Base-by-base conservation (phyloP, 176 grass and related monocot species). In the Zoysia japonica region DNA sequence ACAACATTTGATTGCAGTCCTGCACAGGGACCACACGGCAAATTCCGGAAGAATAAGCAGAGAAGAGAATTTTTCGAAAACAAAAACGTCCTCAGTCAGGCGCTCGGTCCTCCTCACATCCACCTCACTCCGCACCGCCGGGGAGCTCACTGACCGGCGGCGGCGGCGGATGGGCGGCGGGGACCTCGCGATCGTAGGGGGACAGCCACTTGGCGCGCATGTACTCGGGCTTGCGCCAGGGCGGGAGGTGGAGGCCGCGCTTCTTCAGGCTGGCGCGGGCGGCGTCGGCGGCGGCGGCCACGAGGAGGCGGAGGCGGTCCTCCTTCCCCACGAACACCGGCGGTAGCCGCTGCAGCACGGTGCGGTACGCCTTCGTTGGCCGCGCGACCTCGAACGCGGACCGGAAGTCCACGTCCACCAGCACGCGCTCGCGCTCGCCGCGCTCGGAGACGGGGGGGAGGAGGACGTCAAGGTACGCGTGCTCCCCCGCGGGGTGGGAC, bases 121-220 rank as follows among this genome's bases (percentile, higher is more conserved):
- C 78, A 54, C 75, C 52, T 65, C 86, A 79, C 50, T 85, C 59
- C 77, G 59, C 66, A 59, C 13, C 59, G 49, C 28, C 82, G 87
- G 88, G 59, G 85, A 90, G 85, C 83, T 94, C 79, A 97, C 87
- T n/a, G 66, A 75, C n/a, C 42, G 62, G 47, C n/a, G 72, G 11
- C 10, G 42, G 52, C 16, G 57, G 11, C 4, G 28, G 15, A 37
- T 13, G 42, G 43, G 49, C 37, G 8, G 44, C 13, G 11, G 76
- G 68, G 2, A 19, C 59, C 51, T 82, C 80, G 7, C 90, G 90
- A 74, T 92, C 90, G 85, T 77, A 93, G 9, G 77, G 39, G 16
- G 96, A 90, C 6, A 99, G 90, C 96, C 96, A 99, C 83, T 93
- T 99, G 78, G 92, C 87, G 51, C 90, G 84, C 90, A 99, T 99